These are phyloP conservation scores for Apiospora koreana DNA, from an alignment of 2,329 filamentous ascomycete genomes.

Conservation along the genomic window DNA sequence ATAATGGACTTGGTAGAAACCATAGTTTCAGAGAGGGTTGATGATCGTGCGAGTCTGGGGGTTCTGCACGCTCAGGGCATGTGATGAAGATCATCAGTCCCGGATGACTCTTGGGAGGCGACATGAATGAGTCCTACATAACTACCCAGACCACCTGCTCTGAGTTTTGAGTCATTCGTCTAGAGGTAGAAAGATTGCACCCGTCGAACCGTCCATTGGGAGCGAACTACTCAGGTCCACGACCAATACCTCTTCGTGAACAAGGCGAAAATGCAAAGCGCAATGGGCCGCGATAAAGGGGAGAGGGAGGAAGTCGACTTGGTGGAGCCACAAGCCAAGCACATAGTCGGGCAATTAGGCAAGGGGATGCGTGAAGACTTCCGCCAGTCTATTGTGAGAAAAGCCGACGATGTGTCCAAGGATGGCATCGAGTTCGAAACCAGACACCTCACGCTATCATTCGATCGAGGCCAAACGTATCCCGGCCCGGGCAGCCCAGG, in stretches of 20 bases:
- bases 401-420: neutral
- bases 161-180: neutral
- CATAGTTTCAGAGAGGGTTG: neutral
- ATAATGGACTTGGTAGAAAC: neutral
- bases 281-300: neutral
- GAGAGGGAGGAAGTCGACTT: fast-evolving
- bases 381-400: neutral
- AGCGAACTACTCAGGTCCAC: neutral
- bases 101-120: neutral
- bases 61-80: neutral
- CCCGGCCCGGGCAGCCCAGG: neutral
- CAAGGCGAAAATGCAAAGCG: neutral
- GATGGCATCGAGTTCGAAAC: no score
- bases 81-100: neutral
- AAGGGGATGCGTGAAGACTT: neutral
- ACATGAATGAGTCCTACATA: neutral
- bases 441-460: neutral
- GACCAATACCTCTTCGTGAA: neutral
- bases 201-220: neutral
- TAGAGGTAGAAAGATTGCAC: neutral
- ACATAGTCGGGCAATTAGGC: neutral
- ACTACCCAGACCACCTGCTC: neutral
- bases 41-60: neutral
- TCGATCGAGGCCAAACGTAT: neutral
- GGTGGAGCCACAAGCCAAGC: neutral